Evolutionary conservation across 805 yeast species (phyloP), one percentile per base, ranked within the genome.

Genomic region (Ogataea salicorniae): DNA sequence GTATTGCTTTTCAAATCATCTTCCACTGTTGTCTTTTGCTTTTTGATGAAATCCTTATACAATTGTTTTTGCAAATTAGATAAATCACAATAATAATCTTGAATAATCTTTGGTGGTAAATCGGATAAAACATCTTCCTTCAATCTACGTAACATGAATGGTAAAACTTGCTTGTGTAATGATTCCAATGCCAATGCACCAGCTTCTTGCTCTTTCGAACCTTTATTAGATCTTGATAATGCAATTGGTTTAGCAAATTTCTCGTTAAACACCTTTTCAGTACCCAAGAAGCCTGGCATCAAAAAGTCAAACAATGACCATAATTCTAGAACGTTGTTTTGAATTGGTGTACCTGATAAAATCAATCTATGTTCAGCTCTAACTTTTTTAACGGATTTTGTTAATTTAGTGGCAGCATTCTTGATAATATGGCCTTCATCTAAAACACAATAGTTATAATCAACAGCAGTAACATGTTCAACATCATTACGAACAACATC

Each of bases 361-460:
- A 94, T 84, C 54, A 94, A 75, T 45, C 99, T 71, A 67, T 94
- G 99, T 51, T 92, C 90, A 1, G 98, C 95, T 47, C 76, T 73
- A 34, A 92, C 70, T 51, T 75, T 72, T 63, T 94, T 94, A 9
- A 94, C 97, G 1, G 96, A 83, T 59, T 85, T 86, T 2, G 97
- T 84, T 46, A 94, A 73, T 64, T 92, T 91, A 0, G 98, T 87
- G 44, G 79, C 76, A 0, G 97, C 80, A 64, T 94, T 94, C 70
- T 92, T 94, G 63, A 94, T 94, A 42, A 94, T 90, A 67, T 94
- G 99, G 37, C 99, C 99, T 71, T 94, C 99, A 67, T 94, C 99
- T 50, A 94, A 70, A 9, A 94, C 96, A 71, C 98, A 92, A 63
- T 94, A 94, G 64, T 94, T 94, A 73, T 83, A 94, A 59, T 84